Base-by-base conservation (phyloP, 495 filamentous ascomycete species). In the Neurospora sp. region DNA sequence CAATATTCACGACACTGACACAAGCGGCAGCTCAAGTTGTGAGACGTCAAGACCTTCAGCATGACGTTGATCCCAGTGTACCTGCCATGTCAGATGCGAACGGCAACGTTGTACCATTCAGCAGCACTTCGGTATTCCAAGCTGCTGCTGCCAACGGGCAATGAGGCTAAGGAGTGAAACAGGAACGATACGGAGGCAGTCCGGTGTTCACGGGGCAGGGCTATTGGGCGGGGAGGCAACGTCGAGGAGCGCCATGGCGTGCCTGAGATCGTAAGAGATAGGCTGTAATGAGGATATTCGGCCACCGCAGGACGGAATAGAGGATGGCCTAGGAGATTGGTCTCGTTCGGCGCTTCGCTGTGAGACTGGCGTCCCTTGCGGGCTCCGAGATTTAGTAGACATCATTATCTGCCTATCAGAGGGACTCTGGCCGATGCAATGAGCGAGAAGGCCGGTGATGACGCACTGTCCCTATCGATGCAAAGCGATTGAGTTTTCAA, bases 81-180 rank as follows among this genome's bases (percentile, higher is more conserved):
- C 77, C 81, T 31, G 78, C 82, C 73, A 80, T 86, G 81, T 78
- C 84, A 70, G 82, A 86, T 72, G 70, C 62, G 0, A 71, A 42
- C 31, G 84, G 84, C 43, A 81, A 84, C 28, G 81, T 82, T 39
- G 38, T 85, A 11, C 79, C 79, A 37, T 86, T 86, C 69, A 76
- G 83, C 74, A 24, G 81, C 45, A 73, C 76, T 42, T 77, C 77
- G 42, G 83, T 86, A 69, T 77, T 79, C 78, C 74, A 81, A 70
- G 80, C 72, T 66, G 74, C 72, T 19, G 69, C 48, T 21, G 74
- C 73, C 69, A 75, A 75, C 54, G 80, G 54, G 13, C 54, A 66
- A 66, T 66, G 28, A 66, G 54, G 28, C 54, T 7, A 36, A 34
- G 13, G 24, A 8, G 6, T 8, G 54, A 66, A 34, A 66, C 9